Percentiles rank a stretch among this genome's conserved stretches.
Conservation (phyloP, 1,284 basidiomycete genomes). For the Ceratobasidium sp. region DNA sequence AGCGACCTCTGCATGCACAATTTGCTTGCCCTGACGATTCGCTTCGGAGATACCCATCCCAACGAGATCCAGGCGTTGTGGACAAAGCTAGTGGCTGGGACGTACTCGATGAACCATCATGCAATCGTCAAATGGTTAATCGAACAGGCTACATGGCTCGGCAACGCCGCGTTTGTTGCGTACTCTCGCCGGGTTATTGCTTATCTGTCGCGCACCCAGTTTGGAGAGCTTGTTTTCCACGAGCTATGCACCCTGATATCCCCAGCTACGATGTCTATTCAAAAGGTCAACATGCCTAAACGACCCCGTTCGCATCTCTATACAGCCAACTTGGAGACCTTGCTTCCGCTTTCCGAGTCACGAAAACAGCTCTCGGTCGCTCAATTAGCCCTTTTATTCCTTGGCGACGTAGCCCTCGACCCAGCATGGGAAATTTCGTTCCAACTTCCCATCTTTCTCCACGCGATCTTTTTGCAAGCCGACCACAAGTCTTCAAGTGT, state of each 20-base stretch:
- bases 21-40: slow-evolving; percentile 83
- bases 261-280: slow-evolving; percentile 51
- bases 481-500: slow-evolving; percentile 80
- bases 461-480: slow-evolving; percentile 84
- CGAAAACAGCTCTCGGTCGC: slow-evolving; percentile 69
- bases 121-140: slow-evolving; percentile 86
- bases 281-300: slow-evolving; percentile 39
- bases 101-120: slow-evolving; percentile 78
- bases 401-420: slow-evolving; percentile 84
- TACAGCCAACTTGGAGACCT: slow-evolving; percentile 42
- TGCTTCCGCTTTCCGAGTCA: slow-evolving; percentile 38
- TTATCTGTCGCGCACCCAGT: slow-evolving; percentile 81
- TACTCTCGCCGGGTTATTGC: slow-evolving; percentile 87
- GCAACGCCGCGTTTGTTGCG: slow-evolving; percentile 78
- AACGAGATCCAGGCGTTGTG: slow-evolving; percentile 88
- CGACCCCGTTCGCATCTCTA: slow-evolving; percentile 55
- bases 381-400: slow-evolving; percentile 88
- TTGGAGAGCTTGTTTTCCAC: slow-evolving; percentile 79
- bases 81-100: slow-evolving; percentile 75
- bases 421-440: slow-evolving; percentile 78
- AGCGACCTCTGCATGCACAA: slow-evolving; percentile 81
- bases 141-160: slow-evolving; percentile 87
- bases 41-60: slow-evolving; percentile 78
- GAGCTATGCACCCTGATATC: slow-evolving; percentile 88
- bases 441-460: slow-evolving; percentile 79